Evolutionary conservation across 495 filamentous ascomycete species (phyloP).

Genomic region (Neurospora discreta): DNA sequence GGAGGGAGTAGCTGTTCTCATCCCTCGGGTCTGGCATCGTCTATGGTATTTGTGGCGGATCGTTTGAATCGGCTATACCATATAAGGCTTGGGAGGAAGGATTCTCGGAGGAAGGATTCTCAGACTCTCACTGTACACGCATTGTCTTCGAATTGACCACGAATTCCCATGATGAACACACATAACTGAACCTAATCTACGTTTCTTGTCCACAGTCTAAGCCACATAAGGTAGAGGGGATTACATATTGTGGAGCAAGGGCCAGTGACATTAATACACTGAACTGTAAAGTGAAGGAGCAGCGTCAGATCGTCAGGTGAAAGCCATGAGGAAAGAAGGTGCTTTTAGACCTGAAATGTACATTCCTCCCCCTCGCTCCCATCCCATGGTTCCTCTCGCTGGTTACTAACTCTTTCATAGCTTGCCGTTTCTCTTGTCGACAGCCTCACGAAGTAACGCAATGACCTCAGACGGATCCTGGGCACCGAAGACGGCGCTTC

Average conservation of each 20-base stretch:
- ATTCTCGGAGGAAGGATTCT: not conserved
- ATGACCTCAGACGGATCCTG: slow-evolving; percentile 81
- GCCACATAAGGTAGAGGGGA: not conserved
- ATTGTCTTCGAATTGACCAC: not conserved
- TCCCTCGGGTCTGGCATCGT: not conserved
- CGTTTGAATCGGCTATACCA: not conserved
- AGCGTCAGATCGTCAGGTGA: not conserved
- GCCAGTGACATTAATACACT: not conserved
- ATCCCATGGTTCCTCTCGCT: not conserved
- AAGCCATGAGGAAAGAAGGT: no score
- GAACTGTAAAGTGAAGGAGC: not conserved
- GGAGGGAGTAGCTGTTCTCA: not conserved
- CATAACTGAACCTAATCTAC: no score
- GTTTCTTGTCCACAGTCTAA: not conserved
- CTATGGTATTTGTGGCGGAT: not conserved
- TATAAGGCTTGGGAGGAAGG: not conserved
- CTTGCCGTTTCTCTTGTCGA: slow-evolving; percentile 47
- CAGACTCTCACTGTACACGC: not conserved
- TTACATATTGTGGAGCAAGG: not conserved
- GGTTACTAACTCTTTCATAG: slow-evolving; percentile 3
- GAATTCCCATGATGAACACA: not conserved
- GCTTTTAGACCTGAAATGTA: no score
- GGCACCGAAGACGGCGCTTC: slow-evolving; percentile 93
- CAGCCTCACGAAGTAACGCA: slow-evolving; percentile 60
- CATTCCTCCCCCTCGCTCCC: not conserved